Conservation (phyloP, 768 basidiomycete species). For the Jaapia argillacea region DNA sequence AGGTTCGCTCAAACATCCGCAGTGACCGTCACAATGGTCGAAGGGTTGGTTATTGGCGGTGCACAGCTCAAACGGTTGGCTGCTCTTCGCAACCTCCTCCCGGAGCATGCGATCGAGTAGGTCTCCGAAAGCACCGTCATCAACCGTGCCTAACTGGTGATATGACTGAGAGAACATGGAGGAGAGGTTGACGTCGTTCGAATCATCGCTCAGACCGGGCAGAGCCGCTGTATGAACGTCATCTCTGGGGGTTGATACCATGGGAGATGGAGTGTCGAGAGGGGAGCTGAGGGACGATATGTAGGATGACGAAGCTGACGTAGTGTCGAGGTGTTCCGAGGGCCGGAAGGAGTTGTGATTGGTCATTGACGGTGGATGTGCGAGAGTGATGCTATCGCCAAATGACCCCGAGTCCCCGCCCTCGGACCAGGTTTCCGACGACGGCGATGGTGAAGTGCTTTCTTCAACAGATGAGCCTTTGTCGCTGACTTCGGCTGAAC, state of each 20-base stretch:
- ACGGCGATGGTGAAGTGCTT: no score
- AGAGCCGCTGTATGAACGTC: constrained; percentile 1
- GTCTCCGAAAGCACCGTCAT: constrained; percentile 13
- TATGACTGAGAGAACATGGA: constrained; percentile 12
- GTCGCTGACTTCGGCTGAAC: neutral
- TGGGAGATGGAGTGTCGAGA: constrained; percentile 13
- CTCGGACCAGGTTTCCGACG: no score
- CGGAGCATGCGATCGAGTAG: constrained; percentile 15
- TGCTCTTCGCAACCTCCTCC: constrained; percentile 3
- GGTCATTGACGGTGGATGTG: no score
- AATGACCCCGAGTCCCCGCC: no score
- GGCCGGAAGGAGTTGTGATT: constrained; percentile 2
- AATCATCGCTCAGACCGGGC: constrained; percentile 5
- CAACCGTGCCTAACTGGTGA: constrained; percentile 3
- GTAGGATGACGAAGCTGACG: constrained; percentile 6
- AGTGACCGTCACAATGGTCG: constrained; percentile 27
- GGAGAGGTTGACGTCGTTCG: constrained; percentile 14
- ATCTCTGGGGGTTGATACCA: constrained; percentile 11
- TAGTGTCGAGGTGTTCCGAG: constrained; percentile 2
- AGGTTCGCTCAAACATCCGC: constrained; percentile 48
- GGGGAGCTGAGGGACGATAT: constrained; percentile 3
- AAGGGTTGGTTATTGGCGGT: constrained; percentile 1
- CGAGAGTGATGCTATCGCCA: no score
- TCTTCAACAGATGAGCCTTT: no score
- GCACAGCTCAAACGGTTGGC: constrained; percentile 1